Evolutionary conservation across 345 rosid genomes (phyloP), one percentile per base, ranked within the genome.

Genomic region (Ceriops tagal): DNA sequence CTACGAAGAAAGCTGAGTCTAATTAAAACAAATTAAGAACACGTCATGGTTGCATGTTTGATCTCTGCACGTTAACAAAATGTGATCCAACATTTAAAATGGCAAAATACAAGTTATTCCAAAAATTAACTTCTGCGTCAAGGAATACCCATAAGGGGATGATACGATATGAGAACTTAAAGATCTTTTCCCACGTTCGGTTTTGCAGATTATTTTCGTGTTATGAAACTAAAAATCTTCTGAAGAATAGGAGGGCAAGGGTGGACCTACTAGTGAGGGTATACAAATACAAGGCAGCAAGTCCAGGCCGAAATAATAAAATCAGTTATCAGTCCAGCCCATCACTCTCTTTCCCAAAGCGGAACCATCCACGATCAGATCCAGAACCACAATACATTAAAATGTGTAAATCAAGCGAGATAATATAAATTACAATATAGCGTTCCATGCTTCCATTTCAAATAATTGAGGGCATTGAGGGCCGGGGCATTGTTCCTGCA

Each of bases 241-340:
- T 10, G 56, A n/a, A 32, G 52, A 55, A 62, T 26, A 53, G 47
- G 46, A 24, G 51, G 60, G 62, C 26, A 2, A 39, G 46, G 13
- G 15, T 10, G 15, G 2, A 11, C 15, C 46, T 10, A 0, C 61
- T 71, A 61, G 19, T 19, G 53, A 39, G 53, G 49, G 20, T 32
- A 39, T 39, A 66, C 62, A 47, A 74, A 66, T 65, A 69, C 58
- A 77, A 70, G 62, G 66, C 78, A 22, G 22, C 28, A 75, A 34
- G 64, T 27, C 60, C 69, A 65, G 60, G 73, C 71, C 49, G 55
- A 75, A 34, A 65, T 64, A 71, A 74, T 26, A 46, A 65, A 68
- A 65, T 73, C 74, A 73, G 75, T 68, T 43, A 43, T 15, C 49
- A 43, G 49, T 43, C 77, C 56, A 73, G 73, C 74, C 66, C 69